phyloP scores from a whole-genome alignment of 2,329 filamentous ascomycete species.

The Trichophyton mentagrophytes region DNA sequence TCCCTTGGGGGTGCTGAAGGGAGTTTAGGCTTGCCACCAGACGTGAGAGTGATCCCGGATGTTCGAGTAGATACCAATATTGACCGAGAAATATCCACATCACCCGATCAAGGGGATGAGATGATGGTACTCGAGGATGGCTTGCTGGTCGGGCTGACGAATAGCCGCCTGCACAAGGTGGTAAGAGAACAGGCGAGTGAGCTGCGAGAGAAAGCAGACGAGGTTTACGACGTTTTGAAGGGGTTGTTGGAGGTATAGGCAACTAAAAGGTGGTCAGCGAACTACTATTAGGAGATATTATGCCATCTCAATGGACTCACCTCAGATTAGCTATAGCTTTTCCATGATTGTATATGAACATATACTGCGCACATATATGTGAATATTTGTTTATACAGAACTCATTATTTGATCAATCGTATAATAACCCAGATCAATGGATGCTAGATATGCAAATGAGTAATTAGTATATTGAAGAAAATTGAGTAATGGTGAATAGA shows the following conservation, averaged over 20 bases:
- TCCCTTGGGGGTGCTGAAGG: neutral
- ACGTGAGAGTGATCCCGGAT: neutral
- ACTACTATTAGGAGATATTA: neutral
- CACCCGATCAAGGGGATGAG: neutral
- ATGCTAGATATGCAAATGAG: too few relatives aligned
- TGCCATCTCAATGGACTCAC: neutral
- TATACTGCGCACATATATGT: neutral
- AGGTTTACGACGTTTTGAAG: neutral
- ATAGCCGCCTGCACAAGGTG: neutral
- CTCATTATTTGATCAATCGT: too few relatives aligned
- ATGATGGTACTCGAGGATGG: neutral
- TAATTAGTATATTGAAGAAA: too few relatives aligned
- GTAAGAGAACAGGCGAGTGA: neutral
- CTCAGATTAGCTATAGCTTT: neutral
- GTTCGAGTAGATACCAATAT: neutral
- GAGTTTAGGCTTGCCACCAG: neutral
- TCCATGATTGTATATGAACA: neutral
- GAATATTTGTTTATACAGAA: neutral
- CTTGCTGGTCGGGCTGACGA: neutral
- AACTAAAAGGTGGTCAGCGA: neutral
- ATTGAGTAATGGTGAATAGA: too few relatives aligned
- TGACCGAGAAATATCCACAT: neutral
- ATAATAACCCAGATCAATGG: too few relatives aligned
- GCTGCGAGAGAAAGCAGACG: neutral
- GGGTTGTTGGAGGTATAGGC: neutral